Conservation (phyloP, 345 rosid genomes). For the thale cress (Arabidopsis thaliana) region TAIR10.1 NC_003076.8:20878001-20878500, state of each 20-base stretch:
- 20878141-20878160: slow-evolving; percentile 21
- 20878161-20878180: slow-evolving; percentile 43
- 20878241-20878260: slow-evolving; percentile 39
- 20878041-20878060: not conserved
- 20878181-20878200: slow-evolving; percentile 41
- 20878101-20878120: slow-evolving; percentile 39
- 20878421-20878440: slow-evolving; percentile 21
- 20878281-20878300: slow-evolving; percentile 16
- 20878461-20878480: slow-evolving; percentile 23
- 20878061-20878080: slow-evolving; percentile 15
- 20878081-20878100: slow-evolving; percentile 34
- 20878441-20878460: slow-evolving; percentile 32
- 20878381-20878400: not conserved
- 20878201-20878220: slow-evolving; percentile 39
- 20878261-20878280: not conserved
- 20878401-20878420: not conserved
- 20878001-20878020: not conserved
- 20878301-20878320: slow-evolving; percentile 14
- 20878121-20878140: slow-evolving; percentile 13
- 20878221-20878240: slow-evolving; percentile 32
- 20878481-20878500: not conserved
- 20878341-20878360: not conserved
- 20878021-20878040: not conserved
- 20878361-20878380: slow-evolving; percentile 18
- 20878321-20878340: slow-evolving; percentile 20